Conservation (phyloP, 1,284 basidiomycete species). For the Cryptococcus sp. region DNA sequence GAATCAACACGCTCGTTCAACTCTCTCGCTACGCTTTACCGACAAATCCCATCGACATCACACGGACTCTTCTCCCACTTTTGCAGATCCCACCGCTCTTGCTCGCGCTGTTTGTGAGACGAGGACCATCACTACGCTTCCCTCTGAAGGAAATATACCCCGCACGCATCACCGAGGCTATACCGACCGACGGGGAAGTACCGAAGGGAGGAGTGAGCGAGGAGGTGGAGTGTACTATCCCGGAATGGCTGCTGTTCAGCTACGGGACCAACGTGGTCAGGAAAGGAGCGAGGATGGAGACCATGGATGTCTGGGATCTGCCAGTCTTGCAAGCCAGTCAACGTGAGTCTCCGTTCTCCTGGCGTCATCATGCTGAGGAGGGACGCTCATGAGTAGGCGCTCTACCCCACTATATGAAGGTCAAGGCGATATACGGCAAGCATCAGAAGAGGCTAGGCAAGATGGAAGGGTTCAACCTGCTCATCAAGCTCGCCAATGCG, state of each 20-base stretch:
- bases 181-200: slow-evolving; percentile 20
- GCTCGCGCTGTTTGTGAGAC: slow-evolving; percentile 57
- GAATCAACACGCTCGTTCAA: slow-evolving; percentile 4
- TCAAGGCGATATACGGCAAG: slow-evolving; percentile 36
- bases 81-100: slow-evolving; percentile 53
- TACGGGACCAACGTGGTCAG: slow-evolving; percentile 78
- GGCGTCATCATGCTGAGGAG: slow-evolving; percentile 1
- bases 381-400: slow-evolving; percentile 20
- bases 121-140: slow-evolving; percentile 67
- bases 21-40: slow-evolving; percentile 10
- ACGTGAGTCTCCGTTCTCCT: slow-evolving; percentile 54
- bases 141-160: slow-evolving; percentile 67
- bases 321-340: slow-evolving; percentile 68
- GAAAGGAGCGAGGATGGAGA: slow-evolving; percentile 65
- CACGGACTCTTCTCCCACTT: slow-evolving; percentile 47
- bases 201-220: slow-evolving; percentile 38
- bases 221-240: slow-evolving; percentile 52
- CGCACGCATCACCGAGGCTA: slow-evolving; percentile 52
- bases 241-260: slow-evolving; percentile 64
- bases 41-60: slow-evolving; percentile 9
- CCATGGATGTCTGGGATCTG: slow-evolving; percentile 75
- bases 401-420: slow-evolving; percentile 29
- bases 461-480: slow-evolving; percentile 41
- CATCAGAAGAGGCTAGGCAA: slow-evolving; percentile 25
- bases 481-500: slow-evolving; percentile 41